Conservation (phyloP, 768 basidiomycete genomes). For the Cystoderma amianthinum region DNA sequence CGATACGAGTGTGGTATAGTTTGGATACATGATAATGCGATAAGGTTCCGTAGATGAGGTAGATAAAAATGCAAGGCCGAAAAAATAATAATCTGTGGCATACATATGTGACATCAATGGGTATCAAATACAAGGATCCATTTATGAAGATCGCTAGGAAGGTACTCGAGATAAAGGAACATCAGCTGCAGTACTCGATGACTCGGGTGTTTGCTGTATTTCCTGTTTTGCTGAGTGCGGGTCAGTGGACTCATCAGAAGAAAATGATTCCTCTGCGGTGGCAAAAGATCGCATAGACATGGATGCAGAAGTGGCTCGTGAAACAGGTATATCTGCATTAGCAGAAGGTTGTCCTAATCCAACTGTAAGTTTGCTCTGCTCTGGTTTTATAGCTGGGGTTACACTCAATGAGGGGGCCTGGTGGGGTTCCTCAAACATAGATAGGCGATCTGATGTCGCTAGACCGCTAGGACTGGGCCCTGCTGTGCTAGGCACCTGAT, state of each 20-base stretch:
- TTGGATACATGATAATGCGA: background rate
- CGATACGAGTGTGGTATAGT: background rate
- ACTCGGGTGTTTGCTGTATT: too few species aligned
- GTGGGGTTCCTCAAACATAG: too few species aligned
- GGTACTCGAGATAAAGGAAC: too few species aligned
- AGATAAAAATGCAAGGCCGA: background rate
- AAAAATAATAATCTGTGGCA: too few species aligned
- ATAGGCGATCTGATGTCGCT: background rate
- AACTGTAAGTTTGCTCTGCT: background rate
- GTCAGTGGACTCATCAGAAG: background rate
- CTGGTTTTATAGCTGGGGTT: background rate
- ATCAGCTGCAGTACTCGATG: too few species aligned
- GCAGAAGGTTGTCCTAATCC: slow-evolving; percentile 5
- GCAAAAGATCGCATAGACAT: slow-evolving; percentile 18
- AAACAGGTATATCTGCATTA: slow-evolving; percentile 12
- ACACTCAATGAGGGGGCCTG: background rate
- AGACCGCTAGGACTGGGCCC: background rate
- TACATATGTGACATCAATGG: too few species aligned
- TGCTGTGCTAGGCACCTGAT: background rate
- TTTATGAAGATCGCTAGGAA: too few species aligned
- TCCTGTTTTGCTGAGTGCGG: too few species aligned
- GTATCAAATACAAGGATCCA: too few species aligned
- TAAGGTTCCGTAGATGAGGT: background rate
- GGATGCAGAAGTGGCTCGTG: slow-evolving; percentile 17
- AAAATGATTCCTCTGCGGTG: slow-evolving; percentile 23